Conservation (phyloP, 78 protist species). For the Tieghemostelium lacteum region DNA sequence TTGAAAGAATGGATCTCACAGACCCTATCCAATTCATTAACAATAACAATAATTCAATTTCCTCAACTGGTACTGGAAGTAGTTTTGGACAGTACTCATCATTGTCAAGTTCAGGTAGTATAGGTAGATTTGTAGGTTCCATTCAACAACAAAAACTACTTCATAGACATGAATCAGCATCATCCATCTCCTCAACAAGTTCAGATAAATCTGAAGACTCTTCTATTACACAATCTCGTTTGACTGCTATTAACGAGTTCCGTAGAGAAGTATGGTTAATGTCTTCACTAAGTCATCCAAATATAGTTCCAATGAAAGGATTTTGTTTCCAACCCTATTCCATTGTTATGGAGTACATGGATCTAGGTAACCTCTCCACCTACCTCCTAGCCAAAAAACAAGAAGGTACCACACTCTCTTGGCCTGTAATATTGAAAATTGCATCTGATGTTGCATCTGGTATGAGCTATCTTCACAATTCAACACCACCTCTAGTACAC, state of each 20-base stretch:
- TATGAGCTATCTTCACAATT: slow-evolving; percentile 64
- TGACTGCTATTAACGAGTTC: slow-evolving; percentile 65
- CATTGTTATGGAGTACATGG: slow-evolving; percentile 79
- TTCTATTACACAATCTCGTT: background rate
- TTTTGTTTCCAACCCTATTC: slow-evolving; percentile 69
- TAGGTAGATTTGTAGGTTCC: background rate
- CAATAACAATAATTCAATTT: background rate
- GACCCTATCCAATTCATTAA: background rate
- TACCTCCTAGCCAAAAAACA: slow-evolving; percentile 29
- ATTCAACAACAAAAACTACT: background rate
- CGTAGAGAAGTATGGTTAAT: slow-evolving; percentile 82
- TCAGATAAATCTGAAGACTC: slow-evolving; percentile 42
- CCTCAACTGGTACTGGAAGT: background rate
- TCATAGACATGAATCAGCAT: slow-evolving; percentile 33
- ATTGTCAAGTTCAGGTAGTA: background rate
- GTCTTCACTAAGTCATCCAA: slow-evolving; percentile 69
- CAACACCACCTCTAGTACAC: slow-evolving; percentile 82
- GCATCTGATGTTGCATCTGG: slow-evolving; percentile 80
- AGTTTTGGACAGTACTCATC: background rate
- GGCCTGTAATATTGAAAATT: slow-evolving; percentile 50
- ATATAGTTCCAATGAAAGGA: slow-evolving; percentile 77
- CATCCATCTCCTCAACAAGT: slow-evolving; percentile 40
- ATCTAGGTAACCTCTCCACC: slow-evolving; percentile 47
- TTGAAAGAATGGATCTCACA: slow-evolving; percentile 56
- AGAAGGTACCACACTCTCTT: slow-evolving; percentile 4